These are phyloP conservation scores for Fraxinus americana DNA, from an alignment of 257 asterid genomes.

Conservation along the genomic window DNA sequence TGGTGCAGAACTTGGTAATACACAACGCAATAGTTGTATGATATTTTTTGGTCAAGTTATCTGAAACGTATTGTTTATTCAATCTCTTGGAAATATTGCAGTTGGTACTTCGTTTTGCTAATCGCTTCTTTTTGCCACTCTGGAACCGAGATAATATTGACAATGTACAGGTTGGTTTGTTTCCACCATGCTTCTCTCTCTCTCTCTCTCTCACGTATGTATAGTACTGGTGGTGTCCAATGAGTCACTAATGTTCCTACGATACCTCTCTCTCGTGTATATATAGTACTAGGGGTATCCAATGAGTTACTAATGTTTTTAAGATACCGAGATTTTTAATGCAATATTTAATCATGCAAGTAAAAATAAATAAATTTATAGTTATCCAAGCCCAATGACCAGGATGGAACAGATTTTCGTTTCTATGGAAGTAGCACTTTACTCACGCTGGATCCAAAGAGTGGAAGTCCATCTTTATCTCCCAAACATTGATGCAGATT, in stretches of 20 bases:
- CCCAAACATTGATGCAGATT: background rate
- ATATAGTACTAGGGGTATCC: too few relatives aligned
- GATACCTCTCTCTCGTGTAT: too few relatives aligned
- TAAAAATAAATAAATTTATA: too few relatives aligned
- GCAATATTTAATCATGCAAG: too few relatives aligned
- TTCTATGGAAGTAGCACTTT: background rate
- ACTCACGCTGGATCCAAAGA: background rate
- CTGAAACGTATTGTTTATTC: slow-evolving; percentile 1
- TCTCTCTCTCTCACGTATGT: background rate
- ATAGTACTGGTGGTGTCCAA: background rate
- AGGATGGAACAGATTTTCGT: background rate
- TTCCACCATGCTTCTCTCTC: background rate
- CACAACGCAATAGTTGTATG: background rate
- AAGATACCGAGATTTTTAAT: too few relatives aligned
- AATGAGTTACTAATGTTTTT: too few relatives aligned
- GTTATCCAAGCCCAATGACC: background rate
- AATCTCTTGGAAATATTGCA: slow-evolving; percentile 44
- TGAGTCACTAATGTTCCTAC: too few relatives aligned
- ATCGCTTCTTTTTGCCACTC: slow-evolving; percentile 91
- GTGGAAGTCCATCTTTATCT: background rate
- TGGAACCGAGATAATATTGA: slow-evolving; percentile 98
- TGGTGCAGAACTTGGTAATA: slow-evolving; percentile 97
- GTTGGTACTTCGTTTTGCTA: slow-evolving; percentile 98
- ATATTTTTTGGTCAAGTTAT: slow-evolving; percentile 6
- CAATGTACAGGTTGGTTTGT: slow-evolving; percentile 77